A percentile compares a stretch with the other conserved stretches of the same genome.
Evolutionary conservation across 805 yeast genomes (phyloP).

Genomic region (Sungouiella thailandica): DNA sequence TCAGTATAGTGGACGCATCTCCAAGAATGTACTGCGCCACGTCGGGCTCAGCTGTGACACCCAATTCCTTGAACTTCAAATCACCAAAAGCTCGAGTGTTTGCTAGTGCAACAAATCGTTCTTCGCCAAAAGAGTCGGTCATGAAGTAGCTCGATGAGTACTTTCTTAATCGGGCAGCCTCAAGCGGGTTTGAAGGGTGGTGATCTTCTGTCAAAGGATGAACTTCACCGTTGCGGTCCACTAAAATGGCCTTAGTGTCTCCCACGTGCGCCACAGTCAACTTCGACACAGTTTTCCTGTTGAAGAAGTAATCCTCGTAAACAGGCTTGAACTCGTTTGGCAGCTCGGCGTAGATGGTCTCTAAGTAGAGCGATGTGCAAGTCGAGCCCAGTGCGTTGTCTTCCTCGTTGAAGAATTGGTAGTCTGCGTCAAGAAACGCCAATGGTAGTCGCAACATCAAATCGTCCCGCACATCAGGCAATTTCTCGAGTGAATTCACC

Average conservation of each 20-base stretch:
- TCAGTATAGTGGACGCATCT: conserved; percentile 32
- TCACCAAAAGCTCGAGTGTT: conserved; percentile 96
- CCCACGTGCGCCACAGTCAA: conserved; percentile 87
- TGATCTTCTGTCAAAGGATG: conserved; percentile 75
- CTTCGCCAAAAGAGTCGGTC: conserved; percentile 93
- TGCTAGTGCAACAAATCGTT: conserved; percentile 75
- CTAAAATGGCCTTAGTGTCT: conserved; percentile 82
- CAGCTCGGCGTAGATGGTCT: conserved; percentile 37
- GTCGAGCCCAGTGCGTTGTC: conserved; percentile 60
- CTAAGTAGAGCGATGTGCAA: conserved; percentile 59
- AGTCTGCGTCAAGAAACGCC: conserved; percentile 63
- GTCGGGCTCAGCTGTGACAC: conserved; percentile 92
- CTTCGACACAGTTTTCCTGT: conserved; percentile 59
- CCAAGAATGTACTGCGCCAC: conserved; percentile 67
- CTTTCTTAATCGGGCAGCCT: conserved; percentile 63
- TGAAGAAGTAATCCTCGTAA: conserved; percentile 48
- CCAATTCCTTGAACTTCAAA: conserved; percentile 68
- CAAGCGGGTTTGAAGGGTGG: conserved; percentile 81
- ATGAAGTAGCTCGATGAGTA: conserved; percentile 57
- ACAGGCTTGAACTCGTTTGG: conserved; percentile 25
- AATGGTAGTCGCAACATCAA: conserved; percentile 56
- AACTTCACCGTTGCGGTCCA: conserved; percentile 76
- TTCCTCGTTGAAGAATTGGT: conserved; percentile 43
- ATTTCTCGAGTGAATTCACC: conserved; percentile 9
- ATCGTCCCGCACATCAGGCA: conserved; percentile 44